These are phyloP conservation scores for Mycena chlorophos DNA, from an alignment of 768 basidiomycete species.

Conservation along the genomic window DNA sequence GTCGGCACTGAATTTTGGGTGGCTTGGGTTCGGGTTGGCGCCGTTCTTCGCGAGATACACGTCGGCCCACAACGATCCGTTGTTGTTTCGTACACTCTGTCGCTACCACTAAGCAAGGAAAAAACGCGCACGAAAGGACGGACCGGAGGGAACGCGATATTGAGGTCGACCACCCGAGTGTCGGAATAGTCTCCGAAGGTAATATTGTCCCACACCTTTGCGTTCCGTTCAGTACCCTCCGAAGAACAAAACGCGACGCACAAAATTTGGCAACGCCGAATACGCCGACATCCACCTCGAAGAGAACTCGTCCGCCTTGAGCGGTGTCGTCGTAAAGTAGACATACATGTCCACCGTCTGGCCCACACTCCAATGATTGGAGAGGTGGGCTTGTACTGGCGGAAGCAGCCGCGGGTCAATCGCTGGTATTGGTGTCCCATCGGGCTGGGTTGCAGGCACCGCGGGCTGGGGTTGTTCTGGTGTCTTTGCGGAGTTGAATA, in stretches of 20 bases:
- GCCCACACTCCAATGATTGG: constrained; percentile 54
- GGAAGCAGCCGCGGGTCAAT: constrained; percentile 52
- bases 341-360: constrained; percentile 70
- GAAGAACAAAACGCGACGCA: too few relatives aligned
- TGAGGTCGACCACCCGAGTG: constrained; percentile 51
- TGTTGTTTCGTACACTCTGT: constrained; percentile 75
- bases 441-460: constrained; percentile 8
- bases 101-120: background rate
- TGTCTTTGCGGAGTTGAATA: constrained; percentile 21
- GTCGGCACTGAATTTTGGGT: constrained; percentile 49
- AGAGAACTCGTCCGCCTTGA: constrained; percentile 59
- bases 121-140: constrained; percentile 16
- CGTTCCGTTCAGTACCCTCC: too few relatives aligned
- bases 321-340: constrained; percentile 63
- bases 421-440: constrained; percentile 28
- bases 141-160: constrained; percentile 68
- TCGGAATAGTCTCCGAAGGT: constrained; percentile 78
- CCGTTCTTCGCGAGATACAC: constrained; percentile 71
- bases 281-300: constrained; percentile 52
- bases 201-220: constrained; percentile 79
- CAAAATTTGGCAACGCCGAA: constrained; percentile 60
- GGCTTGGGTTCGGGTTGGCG: constrained; percentile 62
- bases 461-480: constrained; percentile 36
- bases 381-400: constrained; percentile 53
- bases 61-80: constrained; percentile 83